Evolutionary conservation across 2,329 filamentous ascomycete genomes (phyloP), one percentile per base, ranked within the genome.

Genomic region (Chaetomiaceae sp.): DNA sequence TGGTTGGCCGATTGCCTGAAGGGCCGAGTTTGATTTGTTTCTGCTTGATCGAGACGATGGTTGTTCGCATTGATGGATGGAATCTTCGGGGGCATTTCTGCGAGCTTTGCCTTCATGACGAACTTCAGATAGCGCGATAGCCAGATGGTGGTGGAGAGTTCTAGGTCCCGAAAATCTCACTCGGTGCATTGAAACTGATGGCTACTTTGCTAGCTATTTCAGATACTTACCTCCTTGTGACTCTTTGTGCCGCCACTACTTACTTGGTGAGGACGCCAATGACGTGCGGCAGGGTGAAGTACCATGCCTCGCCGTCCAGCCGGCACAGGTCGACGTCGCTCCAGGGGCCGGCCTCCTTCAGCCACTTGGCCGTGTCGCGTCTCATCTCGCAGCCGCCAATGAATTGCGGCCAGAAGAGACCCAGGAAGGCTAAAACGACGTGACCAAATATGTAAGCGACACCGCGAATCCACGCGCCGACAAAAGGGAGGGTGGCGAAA

Each of bases 221-320:
- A 19, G 24, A 12, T 19, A 15, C 18, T 9, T 14, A 14, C 14
- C 14, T 9, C 27, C 26, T 29, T 9, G 4, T 29, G 27, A 3
- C n/a, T n/a, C n/a, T 29, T 4, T 4, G 14, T 11, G 27, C 27
- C 27, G 12, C 14, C 12, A 32, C 12, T 14, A 15, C 37, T 60
- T 58, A 78, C 49, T 80, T 80, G 0, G 71, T 77, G 42, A 78
- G 59, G 0, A 72, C 68, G 3, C 76, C 76, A 15, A 72, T 50
- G n/a, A 75, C 58, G 42, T 79, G 75, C 20, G 76, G 76, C 12
- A 76, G 50, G 2, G 62, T 49, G 1, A 64, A 53, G 41, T 65
- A 74, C 62, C 70, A 71, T 3, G 62, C 62, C 54, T 76, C 70
- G 1, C 56, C 61, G 0, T 56, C 52, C 0, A 69, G 69, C 45